phyloP scores from a whole-genome alignment of 257 asterid species.

The Lycium ferocissimum region DNA sequence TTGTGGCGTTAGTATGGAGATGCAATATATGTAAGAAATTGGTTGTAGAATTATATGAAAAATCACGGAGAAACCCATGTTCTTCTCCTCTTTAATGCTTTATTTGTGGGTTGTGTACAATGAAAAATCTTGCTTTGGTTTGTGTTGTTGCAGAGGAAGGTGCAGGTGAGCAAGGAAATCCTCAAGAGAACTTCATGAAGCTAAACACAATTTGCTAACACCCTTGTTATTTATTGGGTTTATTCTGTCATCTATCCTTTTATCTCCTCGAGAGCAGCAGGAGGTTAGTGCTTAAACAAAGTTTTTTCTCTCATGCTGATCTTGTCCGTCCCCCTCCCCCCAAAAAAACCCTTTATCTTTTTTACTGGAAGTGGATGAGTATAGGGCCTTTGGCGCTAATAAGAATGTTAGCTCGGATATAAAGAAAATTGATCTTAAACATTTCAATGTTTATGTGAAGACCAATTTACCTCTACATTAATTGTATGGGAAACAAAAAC shows the following conservation, averaged over 20 bases:
- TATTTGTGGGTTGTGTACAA: background rate
- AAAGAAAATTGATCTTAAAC: background rate
- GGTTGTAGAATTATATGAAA: background rate
- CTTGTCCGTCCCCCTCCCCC: background rate
- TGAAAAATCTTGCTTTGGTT: background rate
- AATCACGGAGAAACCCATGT: background rate
- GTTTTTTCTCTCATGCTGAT: conserved; percentile 1
- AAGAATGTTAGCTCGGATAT: background rate
- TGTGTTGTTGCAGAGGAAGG: conserved; percentile 50
- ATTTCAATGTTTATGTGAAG: background rate
- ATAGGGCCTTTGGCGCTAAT: background rate
- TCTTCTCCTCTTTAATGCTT: background rate
- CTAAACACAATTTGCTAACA: conserved; percentile 33
- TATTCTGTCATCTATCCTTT: conserved; percentile 40
- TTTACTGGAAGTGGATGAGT: background rate
- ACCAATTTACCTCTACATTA: background rate
- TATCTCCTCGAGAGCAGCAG: conserved; percentile 48
- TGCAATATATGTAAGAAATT: background rate
- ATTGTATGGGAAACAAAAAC: background rate
- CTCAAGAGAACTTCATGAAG: conserved; percentile 40
- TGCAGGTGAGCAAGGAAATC: conserved; percentile 52
- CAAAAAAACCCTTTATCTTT: background rate
- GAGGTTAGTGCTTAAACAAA: conserved; percentile 49
- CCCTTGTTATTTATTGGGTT: conserved; percentile 40
- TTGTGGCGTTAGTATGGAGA: background rate